Evolutionary conservation across 1,284 basidiomycete genomes (phyloP), one percentile per base, ranked within the genome.

Genomic region (Porodaedalea pini): DNA sequence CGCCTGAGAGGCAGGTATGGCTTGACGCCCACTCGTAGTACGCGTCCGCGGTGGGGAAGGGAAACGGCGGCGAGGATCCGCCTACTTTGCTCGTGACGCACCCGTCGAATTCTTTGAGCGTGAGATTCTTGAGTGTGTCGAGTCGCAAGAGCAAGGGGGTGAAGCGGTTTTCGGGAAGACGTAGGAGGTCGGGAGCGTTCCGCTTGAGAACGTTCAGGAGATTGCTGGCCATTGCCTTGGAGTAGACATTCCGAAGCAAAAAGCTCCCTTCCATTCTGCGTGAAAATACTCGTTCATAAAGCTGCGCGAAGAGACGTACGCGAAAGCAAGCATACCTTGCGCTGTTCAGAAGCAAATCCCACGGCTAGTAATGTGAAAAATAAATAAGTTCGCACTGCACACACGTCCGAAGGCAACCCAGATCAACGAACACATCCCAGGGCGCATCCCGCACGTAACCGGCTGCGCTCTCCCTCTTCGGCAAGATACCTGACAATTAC

Each of bases 401-500:
- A 34, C 37, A 48, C 10, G 29, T 61, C 63, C 37, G 48, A 15
- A 27, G 48, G 34, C 40, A n/a, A n/a, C n/a, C n/a, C n/a, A 51
- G 64, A 43, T 50, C 54, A 55, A 73, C 85, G 69, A 71, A 91
- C 89, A 71, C 90, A 92, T 64, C 82, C 94, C 27, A 98, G 74
- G 19, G 85, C 85, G 69, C 89, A 86, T 25, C 82, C 94, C 0
- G 88, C 83, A 47, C 76, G 77, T 17, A 99, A 73, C n/a, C 92
- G 83, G 60, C 86, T 89, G 7, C 75, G 67, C n/a, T 81, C 78
- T 7, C 90, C 90, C 68, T 95, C 89, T 71, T 97, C 88, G 4
- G 91, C 94, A 50, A 96, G 75, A 71, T 97, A 98, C 61, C 92
- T 83, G n/a, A 92, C 88, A 61, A 99, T 74, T 41, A 98, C 88